Base-by-base conservation (phyloP, 1,284 basidiomycete species). In the Paramarasmius palmivorus region DNA sequence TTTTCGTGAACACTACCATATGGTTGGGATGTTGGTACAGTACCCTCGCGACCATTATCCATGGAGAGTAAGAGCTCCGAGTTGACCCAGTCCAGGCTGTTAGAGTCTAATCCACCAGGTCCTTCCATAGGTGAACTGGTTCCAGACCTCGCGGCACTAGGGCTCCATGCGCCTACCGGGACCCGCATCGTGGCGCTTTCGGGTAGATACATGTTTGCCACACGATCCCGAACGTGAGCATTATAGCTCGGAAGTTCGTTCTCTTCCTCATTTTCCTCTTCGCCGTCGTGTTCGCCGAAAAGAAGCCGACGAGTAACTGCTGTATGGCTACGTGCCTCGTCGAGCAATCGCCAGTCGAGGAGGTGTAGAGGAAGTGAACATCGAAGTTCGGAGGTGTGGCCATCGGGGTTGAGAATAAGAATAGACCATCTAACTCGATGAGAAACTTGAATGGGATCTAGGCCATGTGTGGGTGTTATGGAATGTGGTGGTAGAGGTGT, bases 321-420 rank as follows among this genome's bases (percentile, higher is more conserved):
- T 4, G 92, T 89, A 23, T 85, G 80, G 0, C 79, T 72, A 39
- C 85, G 78, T 0, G 92, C 88, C 66, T 96, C 93, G 15, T 86
- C 78, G 8, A 91, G 76, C 1, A 95, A 73, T 8, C 81, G 74
- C 55, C 80, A 64, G 59, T 94, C 88, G 22, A 97, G 85, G 38
- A 97, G 78, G 62, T 90, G 83, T 35, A 98, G 73, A 0, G 94
- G 95, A 1, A 97, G 78, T 0, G 93, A 94, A 67, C 94, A 97
- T 7, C 94, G 85, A 19, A 98, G 77, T 70, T 96, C 93, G 2
- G 92, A 95, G 1, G 86, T 88, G 66, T 95, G 93, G 0, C 92
- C 92, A 66, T 95, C 93, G n/a, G 78, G 76, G 65, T 95, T 96
- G 57, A 80, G 78, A 65, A 95, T 88, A 49, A 91, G 74, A 56